These are phyloP conservation scores for Lachnellula hyalina DNA, from an alignment of 2,329 filamentous ascomycete species.

Conservation along the genomic window DNA sequence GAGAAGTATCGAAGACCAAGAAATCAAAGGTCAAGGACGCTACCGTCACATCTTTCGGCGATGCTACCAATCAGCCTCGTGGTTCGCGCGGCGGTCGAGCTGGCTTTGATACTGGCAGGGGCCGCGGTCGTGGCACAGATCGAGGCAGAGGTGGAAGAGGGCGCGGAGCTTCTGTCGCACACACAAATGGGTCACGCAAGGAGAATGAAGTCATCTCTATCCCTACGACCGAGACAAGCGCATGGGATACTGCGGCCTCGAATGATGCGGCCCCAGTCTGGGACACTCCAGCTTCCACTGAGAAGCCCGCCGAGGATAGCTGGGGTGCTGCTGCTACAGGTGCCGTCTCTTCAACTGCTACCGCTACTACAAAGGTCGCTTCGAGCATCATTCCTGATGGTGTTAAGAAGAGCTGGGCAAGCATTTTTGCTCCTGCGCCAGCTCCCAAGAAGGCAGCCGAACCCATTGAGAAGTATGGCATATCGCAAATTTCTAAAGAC, in stretches of 20 bases:
- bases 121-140: conserved; percentile 57
- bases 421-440: conserved; percentile 62
- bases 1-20: conserved; percentile 75
- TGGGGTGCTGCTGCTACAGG: conserved; percentile 32
- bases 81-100: conserved; percentile 53
- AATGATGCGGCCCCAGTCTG: conserved; percentile 36
- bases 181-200: conserved; percentile 60
- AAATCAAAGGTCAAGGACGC: conserved; percentile 66
- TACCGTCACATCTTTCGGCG: conserved; percentile 46
- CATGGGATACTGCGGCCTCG: conserved; percentile 49
- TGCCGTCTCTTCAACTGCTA: conserved; percentile 34
- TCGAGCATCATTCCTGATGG: conserved; percentile 35
- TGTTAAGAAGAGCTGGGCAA: conserved; percentile 64
- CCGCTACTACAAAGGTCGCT: conserved; percentile 33
- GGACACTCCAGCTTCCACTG: conserved; percentile 31
- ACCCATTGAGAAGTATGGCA: conserved; percentile 29
- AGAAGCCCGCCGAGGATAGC: conserved; percentile 31
- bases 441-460: conserved; percentile 46
- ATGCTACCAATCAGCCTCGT: conserved; percentile 41
- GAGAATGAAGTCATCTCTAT: conserved; percentile 53
- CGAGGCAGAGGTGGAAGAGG: conserved; percentile 55
- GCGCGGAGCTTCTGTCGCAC: conserved; percentile 53
- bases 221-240: conserved; percentile 64
- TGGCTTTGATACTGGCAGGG: conserved; percentile 55
- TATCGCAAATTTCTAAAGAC: conserved; percentile 14